Conservation (phyloP, 164 flowering plant genomes). For the Piper longum region DNA sequence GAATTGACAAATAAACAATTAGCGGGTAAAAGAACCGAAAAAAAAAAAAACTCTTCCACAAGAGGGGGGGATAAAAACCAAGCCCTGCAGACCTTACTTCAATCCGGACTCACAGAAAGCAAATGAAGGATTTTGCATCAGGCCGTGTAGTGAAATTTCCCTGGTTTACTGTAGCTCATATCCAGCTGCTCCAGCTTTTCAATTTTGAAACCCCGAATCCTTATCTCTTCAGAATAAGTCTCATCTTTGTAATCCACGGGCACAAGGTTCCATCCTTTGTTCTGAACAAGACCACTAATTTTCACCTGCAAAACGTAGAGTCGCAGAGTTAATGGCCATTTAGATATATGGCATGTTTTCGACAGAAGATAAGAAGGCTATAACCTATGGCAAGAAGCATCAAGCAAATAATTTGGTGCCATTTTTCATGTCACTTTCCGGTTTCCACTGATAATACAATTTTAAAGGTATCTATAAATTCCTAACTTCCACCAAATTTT, state of each 20-base stretch:
- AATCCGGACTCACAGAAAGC: background rate
- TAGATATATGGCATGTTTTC: background rate
- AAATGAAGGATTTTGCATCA: slow-evolving; percentile 9
- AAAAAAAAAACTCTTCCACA: no score
- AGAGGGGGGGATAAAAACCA: background rate
- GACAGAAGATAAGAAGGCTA: background rate
- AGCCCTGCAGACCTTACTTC: background rate
- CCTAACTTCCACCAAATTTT: no score
- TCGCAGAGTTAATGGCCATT: background rate
- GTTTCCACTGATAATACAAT: no score
- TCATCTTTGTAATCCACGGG: slow-evolving; percentile 54
- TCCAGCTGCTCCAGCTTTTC: slow-evolving; percentile 66
- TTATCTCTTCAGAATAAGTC: slow-evolving; percentile 54
- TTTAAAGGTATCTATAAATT: no score
- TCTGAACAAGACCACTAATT: slow-evolving; percentile 51
- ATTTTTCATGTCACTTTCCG: no score
- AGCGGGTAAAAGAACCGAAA: no score
- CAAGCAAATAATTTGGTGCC: background rate
- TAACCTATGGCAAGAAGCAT: background rate
- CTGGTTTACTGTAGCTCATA: slow-evolving; percentile 37
- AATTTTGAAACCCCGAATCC: slow-evolving; percentile 73
- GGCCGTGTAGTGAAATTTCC: slow-evolving; percentile 37
- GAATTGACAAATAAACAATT: no score
- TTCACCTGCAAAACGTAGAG: slow-evolving; percentile 35
- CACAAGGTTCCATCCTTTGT: slow-evolving; percentile 72